Conservation (phyloP, 305 asterid genomes). For the Fraxinus greggii region DNA sequence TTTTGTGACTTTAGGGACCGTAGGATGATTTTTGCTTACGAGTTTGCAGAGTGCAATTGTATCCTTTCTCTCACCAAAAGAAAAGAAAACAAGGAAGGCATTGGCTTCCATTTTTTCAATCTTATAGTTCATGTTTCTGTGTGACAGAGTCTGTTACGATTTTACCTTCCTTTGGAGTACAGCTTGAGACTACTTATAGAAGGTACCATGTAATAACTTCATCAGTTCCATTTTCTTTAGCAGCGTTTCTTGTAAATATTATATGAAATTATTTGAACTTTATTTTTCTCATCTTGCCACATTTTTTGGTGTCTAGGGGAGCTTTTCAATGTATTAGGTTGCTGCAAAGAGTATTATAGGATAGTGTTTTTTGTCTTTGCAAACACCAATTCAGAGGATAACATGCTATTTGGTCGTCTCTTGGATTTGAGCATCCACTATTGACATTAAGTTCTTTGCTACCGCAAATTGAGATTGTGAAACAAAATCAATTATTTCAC, state of each 20-base stretch:
- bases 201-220: constrained; percentile 40
- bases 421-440: not conserved
- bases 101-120: not conserved
- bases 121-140: constrained; percentile 16
- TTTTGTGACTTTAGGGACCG: not conserved
- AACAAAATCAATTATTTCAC: not conserved
- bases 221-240: not conserved
- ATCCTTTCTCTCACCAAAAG: too few species aligned
- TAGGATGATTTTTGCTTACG: not conserved
- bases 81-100: not conserved
- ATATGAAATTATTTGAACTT: not conserved
- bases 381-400: not conserved
- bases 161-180: constrained; percentile 83
- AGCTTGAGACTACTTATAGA: constrained; percentile 78
- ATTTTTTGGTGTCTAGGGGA: not conserved
- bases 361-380: not conserved
- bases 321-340: not conserved
- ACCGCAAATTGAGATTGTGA: not conserved
- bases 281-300: not conserved
- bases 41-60: too few species aligned
- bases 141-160: constrained; percentile 71
- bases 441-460: not conserved
- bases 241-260: not conserved
- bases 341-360: not conserved
- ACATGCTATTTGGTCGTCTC: not conserved